Evolutionary conservation across 805 yeast species (phyloP).

Genomic region (Zygoascus flipseniorum): DNA sequence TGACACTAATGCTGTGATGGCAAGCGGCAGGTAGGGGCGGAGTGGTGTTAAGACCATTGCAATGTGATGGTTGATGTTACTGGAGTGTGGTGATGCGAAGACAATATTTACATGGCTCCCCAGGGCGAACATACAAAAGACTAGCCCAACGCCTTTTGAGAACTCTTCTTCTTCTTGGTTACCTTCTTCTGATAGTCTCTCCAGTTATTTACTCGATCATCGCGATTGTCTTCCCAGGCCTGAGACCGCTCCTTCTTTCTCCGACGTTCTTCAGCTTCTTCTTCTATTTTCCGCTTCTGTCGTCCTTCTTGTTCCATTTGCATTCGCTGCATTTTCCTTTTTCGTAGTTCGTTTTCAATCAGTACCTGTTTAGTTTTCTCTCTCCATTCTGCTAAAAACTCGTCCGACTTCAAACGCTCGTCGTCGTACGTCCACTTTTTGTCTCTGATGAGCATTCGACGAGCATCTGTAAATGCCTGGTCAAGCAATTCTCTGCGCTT

Average conservation of each 20-base stretch:
- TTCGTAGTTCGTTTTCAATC: slow-evolving; percentile 39
- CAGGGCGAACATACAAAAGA: not conserved
- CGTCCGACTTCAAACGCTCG: slow-evolving; percentile 29
- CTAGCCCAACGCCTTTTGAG: slow-evolving; percentile 34
- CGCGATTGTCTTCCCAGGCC: slow-evolving; percentile 57
- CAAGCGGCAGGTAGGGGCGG: not conserved
- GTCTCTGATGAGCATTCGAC: slow-evolving; percentile 31
- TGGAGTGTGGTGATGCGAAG: not conserved
- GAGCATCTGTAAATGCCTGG: slow-evolving; percentile 37
- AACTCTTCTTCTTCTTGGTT: slow-evolving; percentile 40
- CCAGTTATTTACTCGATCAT: slow-evolving; percentile 53
- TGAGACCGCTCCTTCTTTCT: slow-evolving; percentile 33
- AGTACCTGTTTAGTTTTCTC: slow-evolving; percentile 35
- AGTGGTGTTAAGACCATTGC: not conserved
- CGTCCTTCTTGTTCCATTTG: slow-evolving; percentile 36
- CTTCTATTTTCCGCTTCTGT: slow-evolving; percentile 29
- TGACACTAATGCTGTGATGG: not conserved
- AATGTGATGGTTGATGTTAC: not conserved
- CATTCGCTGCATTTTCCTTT: slow-evolving; percentile 35
- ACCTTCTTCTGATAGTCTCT: slow-evolving; percentile 38
- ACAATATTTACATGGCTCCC: not conserved
- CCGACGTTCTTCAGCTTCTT: slow-evolving; percentile 27
- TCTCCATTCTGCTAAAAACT: slow-evolving; percentile 35
- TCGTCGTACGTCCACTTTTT: slow-evolving; percentile 33
- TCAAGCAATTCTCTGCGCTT: slow-evolving; percentile 36